Base-by-base conservation (phyloP, 2,329 filamentous ascomycete genomes). In the Colletotrichum navitas region DNA sequence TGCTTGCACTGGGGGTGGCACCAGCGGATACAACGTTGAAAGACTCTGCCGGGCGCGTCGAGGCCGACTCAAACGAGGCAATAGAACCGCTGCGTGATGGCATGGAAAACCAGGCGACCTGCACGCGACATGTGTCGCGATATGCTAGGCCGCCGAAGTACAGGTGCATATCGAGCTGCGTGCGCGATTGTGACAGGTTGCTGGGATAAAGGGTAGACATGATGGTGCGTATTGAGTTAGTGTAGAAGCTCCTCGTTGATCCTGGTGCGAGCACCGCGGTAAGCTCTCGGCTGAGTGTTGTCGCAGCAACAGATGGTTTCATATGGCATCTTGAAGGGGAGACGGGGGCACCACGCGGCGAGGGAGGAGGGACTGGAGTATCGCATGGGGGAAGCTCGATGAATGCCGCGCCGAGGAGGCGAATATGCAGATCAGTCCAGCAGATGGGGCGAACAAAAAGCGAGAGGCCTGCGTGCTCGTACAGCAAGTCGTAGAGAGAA, bases 381-480 rank as follows among this genome's bases (percentile, higher is more conserved):
- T 79, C 78, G 75, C 84, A 83, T 6, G 82, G 76, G 21, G 84
- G 81, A 18, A 82, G 79, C 74, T 84, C 79, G 34, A 78, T 71
- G 78, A 88, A 90, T 54, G 78, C 78, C 21, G 81, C 85, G 32
- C 82, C 83, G 7, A 90, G 85, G 2, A 89, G 78, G 54, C 80
- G 77, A 12, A 81, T 75, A 71, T 90, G 88, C 1, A 81, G 68
- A 65, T 89, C 87, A 21, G 85, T 89, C 88, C 88, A 90, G 76
- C 83, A 85, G 56, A 89, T 84, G 2, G 88, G 88, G 34, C 84
- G 82, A 59, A 87, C 78, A 70, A 85, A 89, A 26, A 90, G 85
- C 0, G 84, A 81, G 0, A 77, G 78, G 54, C 86, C 84, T 43
- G 82, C 77, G 75, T 89, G 76, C 29, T 85, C 80, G 71, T 85